These are phyloP conservation scores for Capsicum chinense DNA, from an alignment of 257 asterid species.

Conservation along the genomic window DNA sequence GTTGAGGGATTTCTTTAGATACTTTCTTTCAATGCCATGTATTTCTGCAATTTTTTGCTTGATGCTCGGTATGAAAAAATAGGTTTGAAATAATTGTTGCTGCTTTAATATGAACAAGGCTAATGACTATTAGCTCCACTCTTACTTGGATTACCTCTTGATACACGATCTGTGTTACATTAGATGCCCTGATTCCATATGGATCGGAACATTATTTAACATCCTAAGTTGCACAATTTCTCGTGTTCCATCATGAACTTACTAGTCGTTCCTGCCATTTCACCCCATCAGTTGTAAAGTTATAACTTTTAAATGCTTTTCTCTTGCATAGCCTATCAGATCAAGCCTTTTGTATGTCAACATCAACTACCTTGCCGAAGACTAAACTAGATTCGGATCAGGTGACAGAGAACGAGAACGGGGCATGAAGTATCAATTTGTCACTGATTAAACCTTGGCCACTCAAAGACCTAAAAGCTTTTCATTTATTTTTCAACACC, in stretches of 20 bases:
- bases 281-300: background rate
- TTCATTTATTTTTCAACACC: background rate
- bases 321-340: background rate
- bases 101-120: too few species aligned
- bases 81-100: too few species aligned
- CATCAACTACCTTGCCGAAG: background rate
- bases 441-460: background rate
- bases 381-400: background rate
- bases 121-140: too few species aligned
- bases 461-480: background rate
- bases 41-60: background rate
- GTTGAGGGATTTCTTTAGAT: background rate
- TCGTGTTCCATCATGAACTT: too few species aligned
- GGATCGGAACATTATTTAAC: too few species aligned
- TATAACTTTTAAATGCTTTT: too few species aligned
- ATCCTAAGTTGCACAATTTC: too few species aligned
- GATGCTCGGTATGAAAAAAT: background rate
- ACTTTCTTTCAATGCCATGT: background rate
- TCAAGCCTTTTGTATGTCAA: background rate
- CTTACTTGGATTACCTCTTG: too few species aligned
- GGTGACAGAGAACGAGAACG: background rate
- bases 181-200: too few species aligned
- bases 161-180: too few species aligned
- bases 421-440: background rate
- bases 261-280: too few species aligned